Percentiles rank a stretch among this genome's conserved stretches.
Evolutionary conservation across 2,329 filamentous ascomycete species (phyloP).

Genomic region (Cordyceps farinosa): DNA sequence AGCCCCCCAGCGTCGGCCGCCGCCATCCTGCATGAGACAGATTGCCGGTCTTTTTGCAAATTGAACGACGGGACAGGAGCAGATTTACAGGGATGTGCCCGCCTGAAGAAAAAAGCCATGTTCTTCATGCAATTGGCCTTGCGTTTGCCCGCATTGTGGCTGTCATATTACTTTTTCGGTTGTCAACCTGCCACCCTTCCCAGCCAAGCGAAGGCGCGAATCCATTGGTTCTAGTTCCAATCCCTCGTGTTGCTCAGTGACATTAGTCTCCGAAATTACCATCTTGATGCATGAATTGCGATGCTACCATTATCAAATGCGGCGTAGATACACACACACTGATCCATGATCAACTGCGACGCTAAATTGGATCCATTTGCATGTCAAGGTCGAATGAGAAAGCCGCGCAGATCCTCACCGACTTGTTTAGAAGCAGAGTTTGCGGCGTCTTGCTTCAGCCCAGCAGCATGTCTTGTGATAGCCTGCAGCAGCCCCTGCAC

Average conservation of each 20-base stretch:
- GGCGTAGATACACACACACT: neutral
- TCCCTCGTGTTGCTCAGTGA: neutral
- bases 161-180: neutral
- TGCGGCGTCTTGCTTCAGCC: slow-evolving; percentile 15
- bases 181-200: neutral
- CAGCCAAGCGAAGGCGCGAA: neutral
- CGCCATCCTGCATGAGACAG: slow-evolving; percentile 11
- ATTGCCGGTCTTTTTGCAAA: neutral
- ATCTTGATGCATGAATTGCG: slow-evolving; percentile 3
- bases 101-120: neutral
- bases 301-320: neutral
- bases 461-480: slow-evolving; percentile 10
- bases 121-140: neutral
- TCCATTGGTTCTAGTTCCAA: neutral
- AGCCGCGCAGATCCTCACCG: slow-evolving; percentile 16
- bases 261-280: neutral
- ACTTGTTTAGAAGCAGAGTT: slow-evolving; percentile 6
- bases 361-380: neutral
- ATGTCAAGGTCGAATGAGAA: slow-evolving; percentile 10
- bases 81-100: slow-evolving; percentile 5
- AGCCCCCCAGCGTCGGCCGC: slow-evolving; percentile 2
- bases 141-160: neutral
- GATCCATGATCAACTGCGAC: neutral
- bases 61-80: neutral
- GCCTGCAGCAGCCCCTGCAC: slow-evolving; percentile 8